phyloP scores from a whole-genome alignment of 495 filamentous ascomycete genomes.

The Penicillium coprophilum region DNA sequence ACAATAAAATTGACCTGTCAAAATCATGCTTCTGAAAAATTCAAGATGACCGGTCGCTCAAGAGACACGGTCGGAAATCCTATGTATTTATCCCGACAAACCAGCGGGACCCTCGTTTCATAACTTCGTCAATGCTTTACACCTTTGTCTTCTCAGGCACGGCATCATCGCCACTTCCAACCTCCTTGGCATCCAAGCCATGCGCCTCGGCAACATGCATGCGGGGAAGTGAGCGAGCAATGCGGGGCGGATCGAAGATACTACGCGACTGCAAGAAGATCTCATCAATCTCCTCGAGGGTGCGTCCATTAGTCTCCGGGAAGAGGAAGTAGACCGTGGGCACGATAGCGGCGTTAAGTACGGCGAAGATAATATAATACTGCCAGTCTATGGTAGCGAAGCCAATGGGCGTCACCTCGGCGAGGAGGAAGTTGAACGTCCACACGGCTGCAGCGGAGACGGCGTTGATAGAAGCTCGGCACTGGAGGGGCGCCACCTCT shows the following conservation, averaged over 20 bases:
- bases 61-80: background rate
- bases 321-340: conserved; percentile 56
- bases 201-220: conserved; percentile 2
- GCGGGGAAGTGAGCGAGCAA: conserved; percentile 12
- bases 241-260: conserved; percentile 30
- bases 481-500: conserved; percentile 66
- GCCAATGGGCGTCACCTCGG: conserved; percentile 44
- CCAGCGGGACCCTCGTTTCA: background rate
- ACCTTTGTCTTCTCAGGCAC: background rate
- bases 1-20: background rate
- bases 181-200: background rate
- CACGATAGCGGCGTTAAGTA: conserved; percentile 47
- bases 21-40: background rate
- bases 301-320: conserved; percentile 57
- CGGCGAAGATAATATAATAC: conserved; percentile 53
- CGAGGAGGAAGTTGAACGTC: conserved; percentile 52
- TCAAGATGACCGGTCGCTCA: background rate
- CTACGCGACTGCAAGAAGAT: conserved; percentile 51
- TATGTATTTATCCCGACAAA: background rate
- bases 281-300: conserved; percentile 74
- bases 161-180: background rate
- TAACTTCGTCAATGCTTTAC: background rate
- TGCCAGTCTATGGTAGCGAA: conserved; percentile 44
- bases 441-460: conserved; percentile 62
- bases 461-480: conserved; percentile 65